Conservation (phyloP, 345 rosid genomes). For the Zanthoxylum bungeanum region DNA sequence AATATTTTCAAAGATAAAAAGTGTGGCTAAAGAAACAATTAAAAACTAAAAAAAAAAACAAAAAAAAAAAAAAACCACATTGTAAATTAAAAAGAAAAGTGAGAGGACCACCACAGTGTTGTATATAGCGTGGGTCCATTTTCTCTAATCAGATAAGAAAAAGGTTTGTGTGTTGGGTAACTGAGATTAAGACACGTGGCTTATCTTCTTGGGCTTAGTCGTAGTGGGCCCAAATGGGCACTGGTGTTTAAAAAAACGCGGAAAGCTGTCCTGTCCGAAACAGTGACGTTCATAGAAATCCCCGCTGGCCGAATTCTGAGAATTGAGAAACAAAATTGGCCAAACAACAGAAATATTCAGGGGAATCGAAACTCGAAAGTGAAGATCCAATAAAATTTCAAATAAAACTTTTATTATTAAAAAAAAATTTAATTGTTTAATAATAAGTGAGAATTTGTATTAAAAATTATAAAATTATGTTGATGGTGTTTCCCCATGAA, state of each 20-base stretch:
- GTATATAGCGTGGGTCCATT: background rate
- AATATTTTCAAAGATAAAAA: background rate
- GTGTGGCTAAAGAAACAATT: constrained; percentile 6
- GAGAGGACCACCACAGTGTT: background rate
- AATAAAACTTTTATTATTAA: no score
- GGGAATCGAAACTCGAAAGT: no score
- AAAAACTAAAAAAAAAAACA: background rate
- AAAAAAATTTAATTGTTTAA: no score
- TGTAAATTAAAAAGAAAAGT: background rate
- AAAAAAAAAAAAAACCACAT: background rate
- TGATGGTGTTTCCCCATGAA: no score
- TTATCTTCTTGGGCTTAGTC: background rate
- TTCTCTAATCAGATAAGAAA: background rate
- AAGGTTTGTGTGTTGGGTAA: constrained; percentile 7
- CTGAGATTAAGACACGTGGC: constrained; percentile 6
- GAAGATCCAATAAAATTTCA: no score
- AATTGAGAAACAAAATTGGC: no score
- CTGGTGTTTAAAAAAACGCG: constrained; percentile 9
- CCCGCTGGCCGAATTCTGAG: no score
- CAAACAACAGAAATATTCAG: no score
- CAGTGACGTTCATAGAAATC: no score
- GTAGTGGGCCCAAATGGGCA: constrained; percentile 5
- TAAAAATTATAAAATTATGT: no score
- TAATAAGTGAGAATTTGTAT: no score
- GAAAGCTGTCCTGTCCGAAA: constrained; percentile 37